Evolutionary conservation across 257 asterid genomes (phyloP).

Genomic region (Hygrophila difformis): DNA sequence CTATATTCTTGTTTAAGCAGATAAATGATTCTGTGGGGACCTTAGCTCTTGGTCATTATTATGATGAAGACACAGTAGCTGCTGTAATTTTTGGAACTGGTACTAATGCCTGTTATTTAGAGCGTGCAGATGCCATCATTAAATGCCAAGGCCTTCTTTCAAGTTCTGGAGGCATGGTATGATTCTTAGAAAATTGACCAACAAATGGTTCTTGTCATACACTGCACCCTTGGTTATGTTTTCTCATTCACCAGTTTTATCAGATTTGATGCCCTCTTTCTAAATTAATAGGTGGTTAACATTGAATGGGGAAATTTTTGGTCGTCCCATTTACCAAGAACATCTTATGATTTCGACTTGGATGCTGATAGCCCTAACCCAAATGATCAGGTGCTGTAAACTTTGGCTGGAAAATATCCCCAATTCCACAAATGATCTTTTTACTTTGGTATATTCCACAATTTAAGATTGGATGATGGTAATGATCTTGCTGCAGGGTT

Average conservation of each 20-base stretch:
- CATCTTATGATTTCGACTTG: slow-evolving; percentile 61
- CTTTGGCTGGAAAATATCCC: too few species aligned
- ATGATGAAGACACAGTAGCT: slow-evolving; percentile 75
- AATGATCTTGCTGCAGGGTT: slow-evolving; percentile 32
- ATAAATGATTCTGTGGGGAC: slow-evolving; percentile 83
- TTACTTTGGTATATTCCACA: too few species aligned
- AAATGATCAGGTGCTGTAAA: slow-evolving; percentile 51
- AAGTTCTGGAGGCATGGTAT: slow-evolving; percentile 67
- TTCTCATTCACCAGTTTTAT: background rate
- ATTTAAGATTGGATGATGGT: too few species aligned
- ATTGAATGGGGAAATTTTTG: slow-evolving; percentile 97
- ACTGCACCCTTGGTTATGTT: background rate
- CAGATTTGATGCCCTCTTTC: background rate
- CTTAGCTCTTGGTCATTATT: slow-evolving; percentile 69
- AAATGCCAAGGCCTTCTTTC: slow-evolving; percentile 79
- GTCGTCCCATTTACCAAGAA: slow-evolving; percentile 88
- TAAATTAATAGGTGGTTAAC: slow-evolving; percentile 51
- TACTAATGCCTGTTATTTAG: slow-evolving; percentile 88
- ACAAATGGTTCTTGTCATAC: background rate
- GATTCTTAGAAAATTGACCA: slow-evolving; percentile 33
- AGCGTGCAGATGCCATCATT: slow-evolving; percentile 74
- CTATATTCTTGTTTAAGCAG: slow-evolving; percentile 27
- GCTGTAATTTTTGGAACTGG: slow-evolving; percentile 87
- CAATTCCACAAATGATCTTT: too few species aligned
- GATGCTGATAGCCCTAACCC: slow-evolving; percentile 83